Conservation (phyloP, 352 stramenopile species). For the Pythium coloratum region DNA sequence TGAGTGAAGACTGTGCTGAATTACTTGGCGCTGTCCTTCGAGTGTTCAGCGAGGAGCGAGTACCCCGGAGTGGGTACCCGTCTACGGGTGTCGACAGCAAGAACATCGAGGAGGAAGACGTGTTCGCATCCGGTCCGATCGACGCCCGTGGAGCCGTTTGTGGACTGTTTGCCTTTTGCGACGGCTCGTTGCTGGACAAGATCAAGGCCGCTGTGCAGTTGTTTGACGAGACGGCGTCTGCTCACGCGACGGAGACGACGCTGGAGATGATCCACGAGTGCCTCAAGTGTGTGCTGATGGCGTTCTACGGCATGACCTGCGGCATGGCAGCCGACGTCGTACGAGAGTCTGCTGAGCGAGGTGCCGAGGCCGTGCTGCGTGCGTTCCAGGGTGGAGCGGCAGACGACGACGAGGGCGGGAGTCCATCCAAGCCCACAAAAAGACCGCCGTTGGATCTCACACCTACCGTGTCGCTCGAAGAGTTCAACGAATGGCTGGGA, state of each 20-base stretch:
- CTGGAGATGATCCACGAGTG: conserved; percentile 62
- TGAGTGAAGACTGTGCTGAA: conserved; percentile 64
- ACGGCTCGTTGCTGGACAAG: conserved; percentile 50
- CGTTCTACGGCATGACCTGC: conserved; percentile 83
- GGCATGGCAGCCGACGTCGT: conserved; percentile 71
- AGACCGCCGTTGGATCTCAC: conserved; percentile 34
- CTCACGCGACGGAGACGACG: conserved; percentile 40
- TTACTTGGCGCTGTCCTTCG: conserved; percentile 61
- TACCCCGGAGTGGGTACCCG: conserved; percentile 23
- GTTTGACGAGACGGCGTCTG: conserved; percentile 30
- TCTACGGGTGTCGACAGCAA: conserved; percentile 14
- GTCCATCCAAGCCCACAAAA: conserved; percentile 12
- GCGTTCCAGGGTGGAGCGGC: conserved; percentile 34
- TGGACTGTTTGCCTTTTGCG: conserved; percentile 64
- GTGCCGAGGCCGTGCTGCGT: conserved; percentile 64
- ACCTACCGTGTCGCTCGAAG: conserved; percentile 49
- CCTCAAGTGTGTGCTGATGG: conserved; percentile 79
- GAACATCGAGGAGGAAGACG: conserved; percentile 40
- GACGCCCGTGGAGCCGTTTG: conserved; percentile 59
- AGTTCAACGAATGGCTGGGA: conserved; percentile 80
- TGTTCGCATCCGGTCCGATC: conserved; percentile 49
- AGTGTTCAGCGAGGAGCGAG: conserved; percentile 61
- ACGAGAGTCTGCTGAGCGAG: conserved; percentile 66
- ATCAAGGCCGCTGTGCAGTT: conserved; percentile 26
- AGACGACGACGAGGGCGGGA: conserved; percentile 30